Evolutionary conservation across 768 basidiomycete species (phyloP).

Genomic region (Podaxis rugospora): DNA sequence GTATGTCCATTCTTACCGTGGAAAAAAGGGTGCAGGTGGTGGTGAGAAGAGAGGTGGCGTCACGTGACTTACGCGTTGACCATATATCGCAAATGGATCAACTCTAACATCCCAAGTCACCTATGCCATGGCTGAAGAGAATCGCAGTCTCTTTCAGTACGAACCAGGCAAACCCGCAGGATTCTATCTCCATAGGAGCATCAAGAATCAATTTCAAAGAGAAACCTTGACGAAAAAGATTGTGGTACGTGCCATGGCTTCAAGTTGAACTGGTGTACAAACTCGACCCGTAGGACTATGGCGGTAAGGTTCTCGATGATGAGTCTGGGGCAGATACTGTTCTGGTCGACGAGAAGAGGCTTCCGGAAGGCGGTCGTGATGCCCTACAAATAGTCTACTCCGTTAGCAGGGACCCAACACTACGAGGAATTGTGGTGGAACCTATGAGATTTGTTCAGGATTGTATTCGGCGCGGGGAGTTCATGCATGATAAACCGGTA

Average conservation of each 20-base stretch:
- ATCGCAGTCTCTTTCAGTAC: conserved; percentile 18
- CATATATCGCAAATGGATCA: neutral
- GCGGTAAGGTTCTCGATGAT: conserved; percentile 21
- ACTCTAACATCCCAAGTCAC: neutral
- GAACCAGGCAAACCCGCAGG: conserved; percentile 21
- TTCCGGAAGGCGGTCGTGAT: neutral
- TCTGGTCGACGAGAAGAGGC: conserved; percentile 13
- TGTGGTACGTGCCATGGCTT: conserved; percentile 22
- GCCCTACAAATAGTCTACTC: conserved; percentile 17
- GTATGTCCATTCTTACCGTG: too few relatives aligned
- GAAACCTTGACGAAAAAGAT: conserved; percentile 24
- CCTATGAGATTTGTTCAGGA: conserved; percentile 21
- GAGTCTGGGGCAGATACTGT: conserved; percentile 21
- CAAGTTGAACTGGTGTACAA: neutral
- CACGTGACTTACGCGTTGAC: conserved; percentile 5
- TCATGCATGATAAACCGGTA: conserved; percentile 15
- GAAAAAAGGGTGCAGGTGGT: too few relatives aligned
- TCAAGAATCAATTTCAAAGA: conserved; percentile 18
- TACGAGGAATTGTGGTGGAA: conserved; percentile 21
- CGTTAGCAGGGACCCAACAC: conserved; percentile 10
- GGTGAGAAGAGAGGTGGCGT: too few relatives aligned
- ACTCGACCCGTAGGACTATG: conserved; percentile 19
- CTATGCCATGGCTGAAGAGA: neutral
- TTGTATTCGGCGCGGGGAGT: conserved; percentile 18
- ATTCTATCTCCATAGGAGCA: conserved; percentile 31